Conservation (phyloP, 2,329 filamentous ascomycete genomes). For the Diaporthe sp. region DNA sequence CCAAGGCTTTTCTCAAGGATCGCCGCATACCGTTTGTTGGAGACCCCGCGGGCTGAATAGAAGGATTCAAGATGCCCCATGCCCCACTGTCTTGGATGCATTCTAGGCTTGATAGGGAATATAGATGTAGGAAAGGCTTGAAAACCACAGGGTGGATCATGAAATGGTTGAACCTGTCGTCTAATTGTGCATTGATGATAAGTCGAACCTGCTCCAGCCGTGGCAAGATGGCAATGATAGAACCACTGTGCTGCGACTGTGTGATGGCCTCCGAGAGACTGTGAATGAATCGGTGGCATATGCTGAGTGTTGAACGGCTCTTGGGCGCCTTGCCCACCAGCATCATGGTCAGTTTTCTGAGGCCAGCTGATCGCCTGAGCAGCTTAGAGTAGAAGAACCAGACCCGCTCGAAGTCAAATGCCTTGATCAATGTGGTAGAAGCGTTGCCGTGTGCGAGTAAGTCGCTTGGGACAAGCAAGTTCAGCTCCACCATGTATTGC, state of each 20-base stretch:
- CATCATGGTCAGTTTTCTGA: not conserved
- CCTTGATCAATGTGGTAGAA: too few species aligned
- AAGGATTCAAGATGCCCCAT: not conserved
- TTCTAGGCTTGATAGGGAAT: not conserved
- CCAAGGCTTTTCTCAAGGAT: not conserved
- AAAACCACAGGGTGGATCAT: not conserved
- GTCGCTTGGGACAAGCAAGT: not conserved
- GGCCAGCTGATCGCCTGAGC: not conserved
- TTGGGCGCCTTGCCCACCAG: not conserved
- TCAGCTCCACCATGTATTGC: not conserved
- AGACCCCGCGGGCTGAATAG: not conserved
- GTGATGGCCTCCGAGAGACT: not conserved
- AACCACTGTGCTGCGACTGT: not conserved
- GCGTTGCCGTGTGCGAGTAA: too few species aligned
- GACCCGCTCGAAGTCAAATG: not conserved
- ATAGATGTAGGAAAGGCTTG: not conserved
- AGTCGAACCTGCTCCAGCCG: not conserved
- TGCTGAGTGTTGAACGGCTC: not conserved
- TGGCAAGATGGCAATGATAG: not conserved
- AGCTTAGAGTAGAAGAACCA: not conserved
- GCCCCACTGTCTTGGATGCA: not conserved
- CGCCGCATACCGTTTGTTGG: not conserved
- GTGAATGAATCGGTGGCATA: accelerated
- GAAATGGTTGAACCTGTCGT: too few species aligned
- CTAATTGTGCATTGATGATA: too few species aligned